Evolutionary conservation across 164 flowering plant species (phyloP), one percentile per base, ranked within the genome.

Genomic region (Cinnamomum micranthum): DNA sequence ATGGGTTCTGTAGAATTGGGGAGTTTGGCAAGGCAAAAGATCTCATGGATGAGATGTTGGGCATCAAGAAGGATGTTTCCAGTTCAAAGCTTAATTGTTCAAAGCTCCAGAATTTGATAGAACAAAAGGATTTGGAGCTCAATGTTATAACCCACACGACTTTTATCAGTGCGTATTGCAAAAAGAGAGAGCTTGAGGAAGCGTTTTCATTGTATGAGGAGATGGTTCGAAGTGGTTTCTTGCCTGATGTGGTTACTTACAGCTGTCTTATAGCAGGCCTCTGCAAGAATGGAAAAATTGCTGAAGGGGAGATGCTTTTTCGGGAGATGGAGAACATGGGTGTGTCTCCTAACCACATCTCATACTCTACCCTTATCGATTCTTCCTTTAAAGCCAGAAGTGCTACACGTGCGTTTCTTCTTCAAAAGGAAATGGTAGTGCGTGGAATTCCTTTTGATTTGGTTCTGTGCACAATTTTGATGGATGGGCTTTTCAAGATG

Each of bases 401-500:
- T 55, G 70, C 63, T 10, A 59, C 73, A 73, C 88, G 79, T 73
- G 91, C 95, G 12, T 79, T 76, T 69, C 69, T 63, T 50, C 75
- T 87, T 74, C 87, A 82, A 70, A 76, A 87, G 74, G 89, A 86
- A 80, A 91, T 93, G 91, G 83, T 92, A 59, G 88, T 89, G 71
- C 83, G 84, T 47, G 99, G 99, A 6, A 76, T 89, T 72, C 13
- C 69, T 4, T 84, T 91, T 80, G 96, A 95, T 86, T 81, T 87
- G 76, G 84, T 88, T 69, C 75, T 86, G n/a, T 88, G 76, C 71
- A 91, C 89, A 50, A 75, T 78, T 67, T 76, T 95, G 79, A 85
- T 95, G 77, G 86, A 92, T 87, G 98, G 98, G 22, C 86, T 92
- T 50, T 91, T 92, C 69, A 93, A 91, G 88, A 72, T 71, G 72